These are phyloP conservation scores for Salix brachista DNA, from an alignment of 345 rosid genomes.

Conservation along the genomic window DNA sequence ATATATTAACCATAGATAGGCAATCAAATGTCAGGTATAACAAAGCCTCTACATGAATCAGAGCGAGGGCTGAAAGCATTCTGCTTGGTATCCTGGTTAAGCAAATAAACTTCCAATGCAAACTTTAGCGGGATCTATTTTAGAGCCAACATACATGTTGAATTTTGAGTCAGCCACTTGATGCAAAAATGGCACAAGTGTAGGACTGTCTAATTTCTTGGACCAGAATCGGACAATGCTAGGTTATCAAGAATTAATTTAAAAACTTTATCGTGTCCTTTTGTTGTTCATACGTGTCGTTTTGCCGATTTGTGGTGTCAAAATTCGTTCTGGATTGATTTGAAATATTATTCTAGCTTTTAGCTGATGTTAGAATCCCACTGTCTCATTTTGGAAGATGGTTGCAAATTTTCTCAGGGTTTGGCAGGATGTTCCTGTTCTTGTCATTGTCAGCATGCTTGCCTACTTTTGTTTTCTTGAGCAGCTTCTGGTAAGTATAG, in stretches of 20 bases:
- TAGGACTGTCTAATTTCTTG: background rate
- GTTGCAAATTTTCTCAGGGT: conserved; percentile 45
- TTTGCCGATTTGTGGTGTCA: background rate
- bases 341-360: background rate
- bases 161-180: background rate
- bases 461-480: conserved; percentile 96
- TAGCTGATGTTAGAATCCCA: background rate
- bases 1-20: background rate
- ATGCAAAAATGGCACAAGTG: background rate
- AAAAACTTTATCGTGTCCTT: background rate
- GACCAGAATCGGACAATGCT: background rate
- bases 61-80: background rate
- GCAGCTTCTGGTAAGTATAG: conserved; percentile 76
- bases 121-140: background rate
- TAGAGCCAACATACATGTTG: too few relatives aligned
- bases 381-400: background rate
- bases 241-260: background rate
- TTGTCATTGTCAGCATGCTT: conserved; percentile 92
- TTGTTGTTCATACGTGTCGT: background rate
- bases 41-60: background rate
- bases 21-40: background rate
- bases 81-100: background rate
- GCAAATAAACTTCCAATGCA: background rate
- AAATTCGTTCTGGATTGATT: background rate
- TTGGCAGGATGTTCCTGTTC: conserved; percentile 94